These are phyloP conservation scores for Oryza longistaminata DNA, from an alignment of 176 grass and related monocot genomes.

Conservation along the genomic window DNA sequence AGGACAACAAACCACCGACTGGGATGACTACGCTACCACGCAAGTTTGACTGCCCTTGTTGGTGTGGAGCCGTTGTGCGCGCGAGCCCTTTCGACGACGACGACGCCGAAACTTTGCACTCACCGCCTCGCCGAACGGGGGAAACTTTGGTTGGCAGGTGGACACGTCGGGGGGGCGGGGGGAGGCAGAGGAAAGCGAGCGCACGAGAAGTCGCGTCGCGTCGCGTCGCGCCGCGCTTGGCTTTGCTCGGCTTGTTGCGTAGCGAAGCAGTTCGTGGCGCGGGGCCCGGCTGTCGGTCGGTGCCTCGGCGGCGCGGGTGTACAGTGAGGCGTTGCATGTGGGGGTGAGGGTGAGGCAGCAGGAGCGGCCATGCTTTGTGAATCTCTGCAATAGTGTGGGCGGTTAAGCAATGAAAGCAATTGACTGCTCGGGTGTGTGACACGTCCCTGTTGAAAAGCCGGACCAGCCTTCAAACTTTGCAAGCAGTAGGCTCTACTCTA, in stretches of 20 bases:
- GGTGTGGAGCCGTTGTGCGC: not conserved
- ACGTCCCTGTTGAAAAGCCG: too few species aligned
- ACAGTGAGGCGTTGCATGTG: not conserved
- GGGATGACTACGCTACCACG: not conserved
- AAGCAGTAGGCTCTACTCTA: too few species aligned
- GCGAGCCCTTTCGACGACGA: not conserved
- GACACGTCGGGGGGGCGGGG: not conserved
- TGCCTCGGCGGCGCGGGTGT: not conserved
- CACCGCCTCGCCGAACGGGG: not conserved
- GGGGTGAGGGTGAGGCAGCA: too few species aligned
- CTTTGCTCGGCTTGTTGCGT: not conserved
- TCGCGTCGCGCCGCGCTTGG: not conserved
- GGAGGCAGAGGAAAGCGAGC: not conserved
- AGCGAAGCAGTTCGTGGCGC: constrained; percentile 2
- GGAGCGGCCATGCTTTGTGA: not conserved
- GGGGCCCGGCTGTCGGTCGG: not conserved
- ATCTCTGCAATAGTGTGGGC: not conserved
- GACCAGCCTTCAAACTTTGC: too few species aligned
- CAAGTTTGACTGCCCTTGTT: too few species aligned
- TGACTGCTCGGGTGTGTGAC: too few species aligned
- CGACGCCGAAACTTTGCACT: not conserved
- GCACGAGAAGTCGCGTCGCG: not conserved
- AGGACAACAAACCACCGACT: not conserved
- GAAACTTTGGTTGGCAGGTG: not conserved
- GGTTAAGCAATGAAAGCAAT: not conserved